A percentile compares a stretch with the other conserved stretches of the same genome.
These are phyloP conservation scores for Dothistroma septosporum DNA, from an alignment of 2,329 filamentous ascomycete species.

Conservation along the genomic window DNA sequence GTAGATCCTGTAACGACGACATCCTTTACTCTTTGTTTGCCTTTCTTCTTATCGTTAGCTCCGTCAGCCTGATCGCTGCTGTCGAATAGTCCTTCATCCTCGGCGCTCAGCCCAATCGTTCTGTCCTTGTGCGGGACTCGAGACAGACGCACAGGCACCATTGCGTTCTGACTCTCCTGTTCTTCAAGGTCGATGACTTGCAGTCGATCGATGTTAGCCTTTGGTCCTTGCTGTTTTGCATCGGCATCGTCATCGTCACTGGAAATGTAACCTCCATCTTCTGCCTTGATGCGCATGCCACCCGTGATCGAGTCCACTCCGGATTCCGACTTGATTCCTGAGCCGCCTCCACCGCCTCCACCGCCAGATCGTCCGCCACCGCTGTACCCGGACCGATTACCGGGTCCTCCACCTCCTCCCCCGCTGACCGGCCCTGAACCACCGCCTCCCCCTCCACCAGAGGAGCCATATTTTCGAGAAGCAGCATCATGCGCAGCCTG, in stretches of 20 bases:
- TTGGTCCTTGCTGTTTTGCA: conserved; percentile 44
- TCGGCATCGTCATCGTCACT: conserved; percentile 51
- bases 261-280: conserved; percentile 42
- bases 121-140: conserved; percentile 55
- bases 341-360: conserved; percentile 9
- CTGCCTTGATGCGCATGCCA: conserved; percentile 25
- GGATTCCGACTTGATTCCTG: conserved; percentile 36
- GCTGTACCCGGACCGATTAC: conserved; percentile 20
- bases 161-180: conserved; percentile 32
- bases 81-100: conserved; percentile 27
- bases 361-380: conserved; percentile 17
- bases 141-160: conserved; percentile 53
- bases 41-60: conserved; percentile 31
- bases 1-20: conserved; percentile 42
- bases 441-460: conserved; percentile 17
- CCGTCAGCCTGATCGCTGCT: conserved; percentile 18
- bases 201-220: conserved; percentile 56
- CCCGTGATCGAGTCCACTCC: conserved; percentile 21
- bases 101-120: conserved; percentile 47
- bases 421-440: conserved; percentile 15
- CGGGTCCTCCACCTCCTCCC: conserved; percentile 11
- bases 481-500: conserved; percentile 24
- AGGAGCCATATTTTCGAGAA: conserved; percentile 8
- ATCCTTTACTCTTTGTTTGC: conserved; percentile 40
- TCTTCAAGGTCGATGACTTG: conserved; percentile 54